Percentiles rank a stretch among this genome's conserved stretches.
Evolutionary conservation across 1,284 basidiomycete genomes (phyloP).

Genomic region (Porodaedalea pini): DNA sequence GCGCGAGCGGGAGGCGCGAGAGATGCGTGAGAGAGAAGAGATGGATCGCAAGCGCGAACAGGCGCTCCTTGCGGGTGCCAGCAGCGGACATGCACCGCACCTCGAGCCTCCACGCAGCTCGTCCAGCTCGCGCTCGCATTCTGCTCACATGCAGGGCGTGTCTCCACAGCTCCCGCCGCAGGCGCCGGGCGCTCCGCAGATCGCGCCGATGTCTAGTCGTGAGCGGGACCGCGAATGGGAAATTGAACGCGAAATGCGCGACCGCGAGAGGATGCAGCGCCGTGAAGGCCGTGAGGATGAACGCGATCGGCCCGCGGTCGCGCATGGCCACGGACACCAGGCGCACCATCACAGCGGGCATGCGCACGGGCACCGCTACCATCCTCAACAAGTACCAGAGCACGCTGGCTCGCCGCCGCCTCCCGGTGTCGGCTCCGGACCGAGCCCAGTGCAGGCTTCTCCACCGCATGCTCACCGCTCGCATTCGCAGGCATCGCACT

Average conservation of each 20-base stretch:
- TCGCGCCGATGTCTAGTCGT: not conserved
- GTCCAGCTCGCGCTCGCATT: conserved; percentile 11
- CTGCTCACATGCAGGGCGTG: not conserved
- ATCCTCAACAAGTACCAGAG: not conserved
- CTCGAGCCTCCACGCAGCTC: conserved; percentile 1
- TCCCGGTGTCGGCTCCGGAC: not conserved
- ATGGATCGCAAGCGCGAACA: conserved; percentile 5
- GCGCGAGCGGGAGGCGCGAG: conserved; percentile 6
- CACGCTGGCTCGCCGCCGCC: not conserved
- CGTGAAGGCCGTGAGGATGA: conserved; percentile 12
- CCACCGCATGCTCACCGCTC: conserved; percentile 5
- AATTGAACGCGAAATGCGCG: conserved; percentile 4
- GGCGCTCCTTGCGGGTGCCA: not conserved
- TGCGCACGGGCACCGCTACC: conserved; percentile 9
- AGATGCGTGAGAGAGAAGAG: conserved; percentile 10
- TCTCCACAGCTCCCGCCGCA: not conserved
- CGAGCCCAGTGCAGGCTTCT: not conserved
- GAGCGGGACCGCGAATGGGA: conserved; percentile 15
- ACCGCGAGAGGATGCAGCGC: conserved; percentile 11
- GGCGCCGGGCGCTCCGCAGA: not conserved
- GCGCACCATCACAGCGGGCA: conserved; percentile 4
- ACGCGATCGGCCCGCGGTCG: not conserved
- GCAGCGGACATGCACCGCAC: not conserved
- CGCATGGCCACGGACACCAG: not conserved
- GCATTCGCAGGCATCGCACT: conserved; percentile 12